Evolutionary conservation across 106 monocot genomes (phyloP), one percentile per base, ranked within the genome.

Genomic region (Gastrodia elata): DNA sequence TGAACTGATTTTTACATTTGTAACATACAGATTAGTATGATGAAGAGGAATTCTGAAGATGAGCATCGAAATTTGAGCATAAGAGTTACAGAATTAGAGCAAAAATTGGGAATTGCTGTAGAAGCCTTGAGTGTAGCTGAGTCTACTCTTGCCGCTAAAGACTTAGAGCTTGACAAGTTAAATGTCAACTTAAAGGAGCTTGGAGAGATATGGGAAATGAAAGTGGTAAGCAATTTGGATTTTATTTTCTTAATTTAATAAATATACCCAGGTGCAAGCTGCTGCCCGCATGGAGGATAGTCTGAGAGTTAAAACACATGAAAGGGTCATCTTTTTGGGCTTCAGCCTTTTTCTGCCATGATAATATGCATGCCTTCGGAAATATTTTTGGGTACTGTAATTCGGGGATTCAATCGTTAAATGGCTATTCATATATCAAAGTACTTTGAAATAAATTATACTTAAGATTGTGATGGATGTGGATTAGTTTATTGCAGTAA

Each of bases 181-280:
- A 88, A 88, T 73, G 79, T 68, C 25, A 88, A 80, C 78, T 39
- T 87, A 52, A 88, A 86, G 68, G 97, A 98, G 75, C 78, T 98
- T 34, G 97, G 91, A 38, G 97, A 98, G 71, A 71, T 98, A 39
- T 74, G 90, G 78, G 93, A 98, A 77, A 80, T 93, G 74, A 98
- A 98, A 83, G 88, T 88, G 79, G 97, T 93, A 33, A 67, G 37
- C 27, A 26, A 26, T 40, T 52, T 39, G 28, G 13, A 46, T 18
- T 6, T 39, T 14, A 11, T 4, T 61, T 32, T 3, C 32, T 61
- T 24, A 61, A 61, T n/a, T 11, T 61, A 61, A 61, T 30, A n/a
- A n/a, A n/a, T n/a, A n/a, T n/a, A n/a, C n/a, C n/a, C n/a, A n/a
- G n/a, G n/a, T n/a, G 27, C 28, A 27, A 59, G 11, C 59, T 59